phyloP scores from a whole-genome alignment of 2,329 filamentous ascomycete genomes.

The Paramyrothecium sp. region DNA sequence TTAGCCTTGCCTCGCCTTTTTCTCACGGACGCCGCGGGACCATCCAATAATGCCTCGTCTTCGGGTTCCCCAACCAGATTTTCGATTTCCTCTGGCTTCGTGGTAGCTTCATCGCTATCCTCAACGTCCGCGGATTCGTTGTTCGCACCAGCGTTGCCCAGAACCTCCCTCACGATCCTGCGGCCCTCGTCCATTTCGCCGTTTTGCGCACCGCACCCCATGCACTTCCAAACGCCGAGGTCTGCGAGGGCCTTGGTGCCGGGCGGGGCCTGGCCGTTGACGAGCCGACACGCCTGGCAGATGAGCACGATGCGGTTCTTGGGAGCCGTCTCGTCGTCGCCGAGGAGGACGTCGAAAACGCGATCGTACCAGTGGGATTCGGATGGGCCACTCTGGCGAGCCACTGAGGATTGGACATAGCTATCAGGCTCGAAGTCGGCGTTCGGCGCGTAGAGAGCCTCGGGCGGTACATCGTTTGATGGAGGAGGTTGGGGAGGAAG shows the following conservation, averaged over 20 bases:
- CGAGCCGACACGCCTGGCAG: slow-evolving; percentile 76
- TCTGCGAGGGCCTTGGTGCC: slow-evolving; percentile 76
- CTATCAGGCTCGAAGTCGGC: slow-evolving; percentile 36
- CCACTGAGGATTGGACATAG: slow-evolving; percentile 35
- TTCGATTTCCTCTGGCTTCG: slow-evolving; percentile 13
- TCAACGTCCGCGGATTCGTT: slow-evolving; percentile 15
- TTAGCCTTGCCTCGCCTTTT: slow-evolving; percentile 22
- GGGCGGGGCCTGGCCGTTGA: slow-evolving; percentile 94
- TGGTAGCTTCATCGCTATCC: too few species aligned
- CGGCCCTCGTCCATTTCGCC: slow-evolving; percentile 76
- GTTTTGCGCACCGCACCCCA: slow-evolving; percentile 79
- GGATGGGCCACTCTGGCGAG: slow-evolving; percentile 14
- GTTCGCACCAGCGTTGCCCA: slow-evolving; percentile 25
- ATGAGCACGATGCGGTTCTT: slow-evolving; percentile 90
- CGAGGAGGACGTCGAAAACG: slow-evolving; percentile 85
- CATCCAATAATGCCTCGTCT: slow-evolving; percentile 12
- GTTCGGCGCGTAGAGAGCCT: slow-evolving; percentile 73
- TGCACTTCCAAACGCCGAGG: slow-evolving; percentile 84
- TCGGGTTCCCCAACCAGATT: slow-evolving; percentile 8
- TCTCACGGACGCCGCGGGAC: slow-evolving; percentile 17
- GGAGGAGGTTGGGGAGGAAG: too few species aligned
- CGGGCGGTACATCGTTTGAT: slow-evolving; percentile 27
- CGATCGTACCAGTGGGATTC: slow-evolving; percentile 87
- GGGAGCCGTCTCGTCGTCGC: slow-evolving; percentile 89
- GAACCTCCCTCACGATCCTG: slow-evolving; percentile 68